Base-by-base conservation (phyloP, 2,329 filamentous ascomycete genomes). In the Penicillium occitanis region DNA sequence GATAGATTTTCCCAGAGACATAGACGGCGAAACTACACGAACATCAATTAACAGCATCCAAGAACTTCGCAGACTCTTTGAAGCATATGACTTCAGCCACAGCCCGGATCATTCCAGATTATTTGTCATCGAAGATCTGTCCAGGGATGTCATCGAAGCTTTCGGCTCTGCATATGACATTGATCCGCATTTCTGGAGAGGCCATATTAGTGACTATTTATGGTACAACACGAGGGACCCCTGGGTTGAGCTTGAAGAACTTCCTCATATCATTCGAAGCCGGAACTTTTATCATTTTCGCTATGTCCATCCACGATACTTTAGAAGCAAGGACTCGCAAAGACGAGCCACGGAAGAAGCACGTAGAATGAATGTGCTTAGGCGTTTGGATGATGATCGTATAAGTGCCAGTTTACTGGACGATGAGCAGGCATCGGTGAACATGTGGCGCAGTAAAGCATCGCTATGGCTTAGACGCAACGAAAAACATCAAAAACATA, bases 111-210 rank as follows among this genome's bases (percentile, higher is more conserved):
- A 60, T 33, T 60, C 57, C 5, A 44, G 57, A 60, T 33, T 60
- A 30, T 60, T 60, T 22, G 40, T 60, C 10, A 46, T 60, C 11
- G 57, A 60, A 8, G 57, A 60, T 22, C 40, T 60, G 37, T 60
- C 57, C 1, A 60, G 57, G 7, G 57, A 60, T 46, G 57, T 60
- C 57, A 60, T 60, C 14, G 57, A 60, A 60, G 28, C 57, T 44
- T 63, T 63, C 22, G 61, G 61, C 4, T 63, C 61, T 19, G 51
- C 61, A 44, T 63, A 63, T 6, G 61, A 63, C 50, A 57, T 63
- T 17, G 61, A 63, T 5, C 61, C 61, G 1, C 30, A 42, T 4
- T 63, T 63, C 19, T 63, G 61, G 61, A 53, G 61, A 13, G 61
- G 61, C 3, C 61, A 63, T 40, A 63, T 63, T 7, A 63, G 61